phyloP scores from a whole-genome alignment of 352 stramenopile species.

The Globisporangium paroecandrum region DNA sequence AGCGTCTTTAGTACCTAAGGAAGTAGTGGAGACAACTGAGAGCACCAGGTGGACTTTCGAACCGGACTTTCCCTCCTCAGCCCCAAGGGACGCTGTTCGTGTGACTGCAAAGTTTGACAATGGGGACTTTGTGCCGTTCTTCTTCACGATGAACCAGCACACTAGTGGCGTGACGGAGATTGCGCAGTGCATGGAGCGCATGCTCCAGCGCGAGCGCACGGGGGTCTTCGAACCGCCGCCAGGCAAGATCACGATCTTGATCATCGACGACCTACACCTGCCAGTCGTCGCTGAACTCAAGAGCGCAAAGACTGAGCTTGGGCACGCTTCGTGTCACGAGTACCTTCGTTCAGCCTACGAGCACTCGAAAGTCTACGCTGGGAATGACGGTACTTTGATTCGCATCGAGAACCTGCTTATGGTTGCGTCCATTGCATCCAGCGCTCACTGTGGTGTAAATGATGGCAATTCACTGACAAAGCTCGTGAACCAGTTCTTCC shows the following conservation, averaged over 20 bases:
- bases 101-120: conserved; percentile 30
- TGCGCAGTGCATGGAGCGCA: conserved; percentile 39
- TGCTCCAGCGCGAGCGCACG: conserved; percentile 53
- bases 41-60: conserved; percentile 6
- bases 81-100: background rate
- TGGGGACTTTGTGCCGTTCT: conserved; percentile 45
- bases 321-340: conserved; percentile 21
- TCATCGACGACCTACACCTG: conserved; percentile 58
- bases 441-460: background rate
- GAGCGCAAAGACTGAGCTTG: background rate
- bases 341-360: conserved; percentile 38
- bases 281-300: conserved; percentile 4
- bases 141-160: conserved; percentile 33
- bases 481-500: conserved; percentile 29
- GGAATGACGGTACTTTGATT: conserved; percentile 16
- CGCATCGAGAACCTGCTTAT: conserved; percentile 36
- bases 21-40: background rate
- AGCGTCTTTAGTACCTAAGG: background rate
- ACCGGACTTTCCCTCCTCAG: conserved; percentile 9
- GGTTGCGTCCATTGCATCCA: conserved; percentile 24
- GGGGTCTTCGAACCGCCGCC: conserved; percentile 48
- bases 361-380: conserved; percentile 24
- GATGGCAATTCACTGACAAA: conserved; percentile 7
- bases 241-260: conserved; percentile 45
- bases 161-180: conserved; percentile 23